Conservation (phyloP, 108 stramenopile genomes). For the Pseudonitzschia delicatissima region DNA sequence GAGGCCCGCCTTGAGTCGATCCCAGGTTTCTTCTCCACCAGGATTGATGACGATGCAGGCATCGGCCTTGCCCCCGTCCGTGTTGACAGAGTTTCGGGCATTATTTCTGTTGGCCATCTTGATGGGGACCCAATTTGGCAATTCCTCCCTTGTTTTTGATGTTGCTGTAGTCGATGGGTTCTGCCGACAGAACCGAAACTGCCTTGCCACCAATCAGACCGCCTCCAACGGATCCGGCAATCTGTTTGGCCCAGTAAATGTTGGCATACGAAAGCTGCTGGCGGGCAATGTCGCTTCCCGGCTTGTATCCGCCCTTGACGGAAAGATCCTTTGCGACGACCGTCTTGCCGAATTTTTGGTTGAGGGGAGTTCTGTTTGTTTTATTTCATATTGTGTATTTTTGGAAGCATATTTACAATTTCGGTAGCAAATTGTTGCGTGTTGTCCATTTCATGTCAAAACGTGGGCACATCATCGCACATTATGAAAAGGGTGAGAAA, state of each 20-base stretch:
- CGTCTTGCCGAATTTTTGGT: conserved; percentile 73
- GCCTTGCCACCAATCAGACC: conserved; percentile 57
- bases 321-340: conserved; percentile 75
- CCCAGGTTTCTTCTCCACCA: conserved; percentile 83
- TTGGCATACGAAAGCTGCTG: conserved; percentile 84
- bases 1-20: conserved; percentile 25
- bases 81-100: no score
- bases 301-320: conserved; percentile 79
- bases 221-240: conserved; percentile 53
- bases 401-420: no score
- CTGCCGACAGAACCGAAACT: conserved; percentile 69
- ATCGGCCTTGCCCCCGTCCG: conserved; percentile 21
- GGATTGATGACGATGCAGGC: conserved; percentile 76
- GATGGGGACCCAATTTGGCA: conserved; percentile 16
- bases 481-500: no score
- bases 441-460: no score
- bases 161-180: conserved; percentile 61
- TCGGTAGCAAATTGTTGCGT: no score
- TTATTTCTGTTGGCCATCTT: no score
- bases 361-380: conserved; percentile 86
- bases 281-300: conserved; percentile 77
- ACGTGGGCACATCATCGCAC: no score
- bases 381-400: no score
- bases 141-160: conserved; percentile 57
- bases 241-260: conserved; percentile 86